Evolutionary conservation across 1,284 basidiomycete genomes (phyloP).

Genomic region (Apiotrichum brassicae): DNA sequence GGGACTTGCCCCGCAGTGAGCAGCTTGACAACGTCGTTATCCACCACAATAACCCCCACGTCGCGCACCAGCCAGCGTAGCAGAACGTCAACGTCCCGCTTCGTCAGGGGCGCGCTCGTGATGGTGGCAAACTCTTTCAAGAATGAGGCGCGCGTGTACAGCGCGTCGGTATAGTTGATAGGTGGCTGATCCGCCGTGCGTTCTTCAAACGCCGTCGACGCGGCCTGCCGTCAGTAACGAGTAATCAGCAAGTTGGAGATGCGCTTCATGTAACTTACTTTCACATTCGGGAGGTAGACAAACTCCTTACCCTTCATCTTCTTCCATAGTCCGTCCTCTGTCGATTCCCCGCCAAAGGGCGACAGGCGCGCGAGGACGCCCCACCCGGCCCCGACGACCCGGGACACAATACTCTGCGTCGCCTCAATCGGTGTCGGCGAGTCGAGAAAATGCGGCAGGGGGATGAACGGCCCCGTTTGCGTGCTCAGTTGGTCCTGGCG

Average conservation of each 20-base stretch:
- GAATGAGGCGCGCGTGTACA: conserved; percentile 64
- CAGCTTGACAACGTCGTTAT: conserved; percentile 72
- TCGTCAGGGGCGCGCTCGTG: conserved; percentile 10
- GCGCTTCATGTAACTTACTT: conserved; percentile 20
- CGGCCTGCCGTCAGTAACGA: conserved; percentile 46
- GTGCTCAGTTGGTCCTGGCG: conserved; percentile 27
- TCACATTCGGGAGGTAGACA: conserved; percentile 55
- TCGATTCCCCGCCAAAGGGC: conserved; percentile 51
- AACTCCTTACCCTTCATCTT: conserved; percentile 60
- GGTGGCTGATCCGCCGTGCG: conserved; percentile 52
- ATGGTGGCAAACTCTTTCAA: conserved; percentile 54
- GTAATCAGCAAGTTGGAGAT: not conserved
- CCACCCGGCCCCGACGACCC: conserved; percentile 71
- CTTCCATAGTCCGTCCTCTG: conserved; percentile 60
- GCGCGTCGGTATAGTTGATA: conserved; percentile 55
- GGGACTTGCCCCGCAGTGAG: conserved; percentile 46
- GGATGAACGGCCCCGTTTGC: conserved; percentile 47
- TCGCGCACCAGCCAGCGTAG: conserved; percentile 75
- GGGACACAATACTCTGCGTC: conserved; percentile 62
- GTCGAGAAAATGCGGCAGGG: conserved; percentile 56
- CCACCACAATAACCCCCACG: conserved; percentile 55
- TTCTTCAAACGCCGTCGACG: conserved; percentile 54
- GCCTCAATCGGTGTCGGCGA: conserved; percentile 61
- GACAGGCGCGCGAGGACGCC: conserved; percentile 57
- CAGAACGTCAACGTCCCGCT: conserved; percentile 58